Conservation (phyloP, 164 flowering plant genomes). For the Akebia trifoliata region DNA sequence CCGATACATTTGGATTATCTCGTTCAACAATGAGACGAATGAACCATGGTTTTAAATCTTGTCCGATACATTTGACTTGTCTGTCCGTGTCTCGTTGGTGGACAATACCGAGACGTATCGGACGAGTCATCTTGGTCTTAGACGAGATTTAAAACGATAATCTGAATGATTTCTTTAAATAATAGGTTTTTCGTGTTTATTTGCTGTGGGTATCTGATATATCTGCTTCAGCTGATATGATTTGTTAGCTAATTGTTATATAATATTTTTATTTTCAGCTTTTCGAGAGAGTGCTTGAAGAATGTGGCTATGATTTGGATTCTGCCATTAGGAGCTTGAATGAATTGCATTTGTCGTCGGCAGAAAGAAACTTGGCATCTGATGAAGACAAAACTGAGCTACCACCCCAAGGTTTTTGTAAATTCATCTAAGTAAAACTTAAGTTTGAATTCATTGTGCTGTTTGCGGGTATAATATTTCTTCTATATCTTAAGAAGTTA, state of each 20-base stretch:
- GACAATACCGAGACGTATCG: too few species aligned
- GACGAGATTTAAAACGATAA: too few species aligned
- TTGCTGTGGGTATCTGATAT: too few species aligned
- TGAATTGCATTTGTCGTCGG: constrained; percentile 49
- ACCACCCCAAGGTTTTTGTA: constrained; percentile 34
- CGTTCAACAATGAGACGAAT: too few species aligned
- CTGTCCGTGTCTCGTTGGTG: too few species aligned
- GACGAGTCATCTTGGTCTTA: too few species aligned
- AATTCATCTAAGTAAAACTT: too few species aligned
- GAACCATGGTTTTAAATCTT: too few species aligned
- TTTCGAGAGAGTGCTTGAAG: constrained; percentile 62
- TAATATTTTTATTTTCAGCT: constrained; percentile 27
- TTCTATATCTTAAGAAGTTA: not conserved
- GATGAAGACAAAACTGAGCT: constrained; percentile 18
- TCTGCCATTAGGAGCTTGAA: constrained; percentile 56
- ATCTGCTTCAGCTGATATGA: not conserved
- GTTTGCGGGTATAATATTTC: not conserved
- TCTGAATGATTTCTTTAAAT: too few species aligned
- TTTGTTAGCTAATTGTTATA: not conserved
- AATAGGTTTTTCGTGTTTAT: too few species aligned
- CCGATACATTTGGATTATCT: too few species aligned
- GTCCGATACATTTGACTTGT: too few species aligned
- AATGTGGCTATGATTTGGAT: constrained; percentile 65
- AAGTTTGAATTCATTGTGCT: not conserved
- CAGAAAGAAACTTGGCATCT: constrained; percentile 19